Base-by-base conservation (phyloP, 2,329 filamentous ascomycete species). In the Sporothrix brunneoviolacea region DNA sequence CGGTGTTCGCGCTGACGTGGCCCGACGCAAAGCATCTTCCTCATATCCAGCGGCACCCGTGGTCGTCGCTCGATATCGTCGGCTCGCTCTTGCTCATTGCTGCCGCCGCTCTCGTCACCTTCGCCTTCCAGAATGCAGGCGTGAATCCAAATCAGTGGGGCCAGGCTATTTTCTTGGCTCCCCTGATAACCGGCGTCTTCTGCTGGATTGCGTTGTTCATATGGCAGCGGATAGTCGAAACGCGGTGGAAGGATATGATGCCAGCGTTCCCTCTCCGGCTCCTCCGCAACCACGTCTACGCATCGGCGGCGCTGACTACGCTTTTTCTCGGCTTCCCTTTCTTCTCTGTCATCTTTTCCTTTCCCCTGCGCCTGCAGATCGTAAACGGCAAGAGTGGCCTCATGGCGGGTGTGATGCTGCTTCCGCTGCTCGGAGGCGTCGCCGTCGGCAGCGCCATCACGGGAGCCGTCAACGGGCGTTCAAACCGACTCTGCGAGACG, bases 111-210 rank as follows among this genome's bases (percentile, higher is more conserved):
- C 68, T 82, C 3, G 67, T 81, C 4, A 75, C 81, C 0, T 81
- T 80, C 56, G 67, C 79, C 2, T 80, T 83, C 50, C 77, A 83
- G 57, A 73, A 73, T 54, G 70, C 70, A 3, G 72, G 72, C 1
- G 60, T 62, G 0, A 55, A 64, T 3, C 51, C 54, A 1, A 54
- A 65, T n/a, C 58, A 64, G 35, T 82, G 77, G 76, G 53, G 54
- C 5, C 57, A 61, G 8, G 62, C 65, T 8, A 49, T 67, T 15
- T 75, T 76, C 55, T 58, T 75, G 18, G 69, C 62, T 2, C 70
- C 72, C 2, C 57, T 76, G 3, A 48, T 68, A 6, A 19, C 65
- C 2, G 71, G 72, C 5, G 32, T 65, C 18, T 7, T 60, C 15
- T 67, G 63, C 35, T 69, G 68, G 60, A 15, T 66, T 3, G 51